Evolutionary conservation across 2,329 filamentous ascomycete species (phyloP), one percentile per base, ranked within the genome.

Genomic region (Colletotrichum siamense): DNA sequence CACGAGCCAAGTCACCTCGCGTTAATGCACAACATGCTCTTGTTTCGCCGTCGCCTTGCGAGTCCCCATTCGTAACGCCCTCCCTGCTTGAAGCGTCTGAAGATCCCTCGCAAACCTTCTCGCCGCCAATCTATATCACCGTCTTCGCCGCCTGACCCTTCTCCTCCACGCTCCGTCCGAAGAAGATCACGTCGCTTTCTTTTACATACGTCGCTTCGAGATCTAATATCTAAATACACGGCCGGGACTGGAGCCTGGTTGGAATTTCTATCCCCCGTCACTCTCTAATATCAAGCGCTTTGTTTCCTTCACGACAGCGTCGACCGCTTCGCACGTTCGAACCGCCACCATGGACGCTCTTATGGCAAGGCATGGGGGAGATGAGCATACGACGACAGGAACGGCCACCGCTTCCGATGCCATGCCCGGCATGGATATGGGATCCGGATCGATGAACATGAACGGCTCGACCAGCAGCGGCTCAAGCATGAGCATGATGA

Each of bases 401-500:
- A 59, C 70, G 7, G 26, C 66, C 8, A 75, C 62, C 16, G 36
- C 72, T n/a, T 39, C 74, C 6, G 70, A 76, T 7, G 30, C 74
- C 15, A 76, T 76, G 74, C 74, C 74, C n/a, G 77, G 69, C 39
- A 75, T 70, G 66, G 62, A 71, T 8, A 77, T 77, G 75, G 75
- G 75, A 30, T 69, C 77, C 15, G 70, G 73, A 13, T 49, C 63
- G 39, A 73, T 73, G 73, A 64, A 57, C 22, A 73, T 73, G 73
- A 73, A 73, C 63, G 44, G 39, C 22, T 39, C 57, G 18, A 36
- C 55, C 55, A 59, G 73, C 70, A 69, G 44, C 44, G 44, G 44
- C 44, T 49, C 44, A 32, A 75, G 76, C 66, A 77, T 69, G 72
- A 52, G 55, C 36, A 78, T 77, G 77, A 77, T 79, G 71, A 90